Evolutionary conservation across 2,329 filamentous ascomycete genomes (phyloP).

Genomic region (Cryphonectria carpinicola): DNA sequence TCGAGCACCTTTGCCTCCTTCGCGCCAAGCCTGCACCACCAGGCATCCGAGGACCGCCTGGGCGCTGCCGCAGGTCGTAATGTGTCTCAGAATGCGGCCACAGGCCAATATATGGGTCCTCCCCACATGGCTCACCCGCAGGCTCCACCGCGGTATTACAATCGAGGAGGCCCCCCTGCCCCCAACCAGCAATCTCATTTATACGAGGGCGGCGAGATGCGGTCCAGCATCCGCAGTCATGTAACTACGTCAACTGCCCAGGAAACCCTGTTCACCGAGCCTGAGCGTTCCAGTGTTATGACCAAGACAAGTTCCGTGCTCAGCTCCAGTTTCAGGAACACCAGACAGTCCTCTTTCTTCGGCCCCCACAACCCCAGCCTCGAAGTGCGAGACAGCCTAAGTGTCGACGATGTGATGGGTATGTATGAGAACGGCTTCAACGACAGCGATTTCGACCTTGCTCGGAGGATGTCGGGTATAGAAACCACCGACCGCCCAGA

Average conservation of each 20-base stretch:
- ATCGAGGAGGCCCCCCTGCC: slow-evolving; percentile 27
- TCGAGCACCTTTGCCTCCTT: slow-evolving; percentile 23
- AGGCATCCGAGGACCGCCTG: slow-evolving; percentile 26
- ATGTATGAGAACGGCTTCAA: slow-evolving; percentile 69
- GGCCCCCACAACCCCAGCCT: slow-evolving; percentile 25
- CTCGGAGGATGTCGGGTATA: slow-evolving; percentile 32
- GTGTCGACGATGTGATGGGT: slow-evolving; percentile 70
- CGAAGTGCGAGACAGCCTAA: slow-evolving; percentile 53
- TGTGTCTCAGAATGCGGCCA: slow-evolving; percentile 29
- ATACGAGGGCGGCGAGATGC: slow-evolving; percentile 56
- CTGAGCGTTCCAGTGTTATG: slow-evolving; percentile 79
- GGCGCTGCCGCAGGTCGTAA: slow-evolving; percentile 24
- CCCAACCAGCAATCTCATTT: slow-evolving; percentile 44
- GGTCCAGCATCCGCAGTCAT: slow-evolving; percentile 62
- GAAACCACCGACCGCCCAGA: slow-evolving; percentile 21
- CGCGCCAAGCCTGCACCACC: slow-evolving; percentile 23
- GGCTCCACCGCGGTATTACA: slow-evolving; percentile 25
- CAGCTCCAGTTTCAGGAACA: slow-evolving; percentile 35
- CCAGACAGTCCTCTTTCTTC: slow-evolving; percentile 29
- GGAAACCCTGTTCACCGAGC: slow-evolving; percentile 57
- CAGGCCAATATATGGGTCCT: slow-evolving; percentile 27
- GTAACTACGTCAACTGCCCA: slow-evolving; percentile 57
- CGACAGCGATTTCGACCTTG: slow-evolving; percentile 52
- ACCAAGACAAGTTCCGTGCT: slow-evolving; percentile 78
- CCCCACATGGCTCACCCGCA: slow-evolving; percentile 27